Evolutionary conservation across 23 red algal species (phyloP), one percentile per base, ranked within the genome.

Genomic region (Rhodosorus marinus): DNA sequence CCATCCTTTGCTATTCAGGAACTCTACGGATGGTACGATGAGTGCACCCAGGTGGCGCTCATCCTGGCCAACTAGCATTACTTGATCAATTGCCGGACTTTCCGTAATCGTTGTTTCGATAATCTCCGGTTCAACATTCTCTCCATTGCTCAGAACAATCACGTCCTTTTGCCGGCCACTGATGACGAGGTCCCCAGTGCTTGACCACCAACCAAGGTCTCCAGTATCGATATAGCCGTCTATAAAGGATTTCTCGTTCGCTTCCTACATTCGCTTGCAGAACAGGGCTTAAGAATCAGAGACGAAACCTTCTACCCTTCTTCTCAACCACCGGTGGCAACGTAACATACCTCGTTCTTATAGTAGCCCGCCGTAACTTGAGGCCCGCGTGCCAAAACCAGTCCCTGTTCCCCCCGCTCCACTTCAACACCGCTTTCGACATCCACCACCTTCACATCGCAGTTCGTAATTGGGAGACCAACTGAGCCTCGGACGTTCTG

Each of bases 51-150:
- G 63, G 40, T 64, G 30, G 23, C 60, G 61, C 47, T 98, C 38
- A 51, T 98, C 90, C 69, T 98, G 90, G 24, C 90, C 90, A 35
- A 98, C 90, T 41, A 98, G 34, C 78, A 98, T 85, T 26, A 98
- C 38, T 52, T 98, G 90, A 22, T 98, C 90, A 20, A 98, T 58
- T 7, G 70, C 50, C 19, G 58, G 57, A 34, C 51, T 69, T 25
- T 70, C 70, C 2, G 63, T n/a, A 26, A 98, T 54, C 20, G 72
- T 69, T 47, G 75, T 66, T 41, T 98, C 90, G 26, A 98, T 80
- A 17, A 80, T 79, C 32, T 52, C 55, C 3, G 90, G 90, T 49
- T 84, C 90, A 0, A 98, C 30, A 51, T 98, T 98, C 72, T 98
- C 90, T 30, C 90, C 90, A 32, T 80, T 86, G 22, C 58, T 81